Base-by-base conservation (phyloP, 495 filamentous ascomycete species). In the Cercophora newfieldiana region DNA sequence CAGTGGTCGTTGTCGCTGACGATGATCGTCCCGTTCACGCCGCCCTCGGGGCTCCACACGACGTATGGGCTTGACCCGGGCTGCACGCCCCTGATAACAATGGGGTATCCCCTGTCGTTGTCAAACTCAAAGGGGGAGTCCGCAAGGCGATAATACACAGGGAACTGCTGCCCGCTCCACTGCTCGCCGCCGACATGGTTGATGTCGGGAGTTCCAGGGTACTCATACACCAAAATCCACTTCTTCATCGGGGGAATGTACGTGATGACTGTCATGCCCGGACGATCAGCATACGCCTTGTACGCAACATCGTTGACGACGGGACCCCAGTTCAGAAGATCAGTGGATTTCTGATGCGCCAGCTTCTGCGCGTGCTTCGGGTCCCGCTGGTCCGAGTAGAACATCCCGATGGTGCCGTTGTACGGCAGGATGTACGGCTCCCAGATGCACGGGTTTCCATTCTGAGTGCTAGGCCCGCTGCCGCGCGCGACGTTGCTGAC, bases 371-470 rank as follows among this genome's bases (percentile, higher is more conserved):
- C 88, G 69, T 91, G 77, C 0, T 75, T 77, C 18, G 83, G 76
- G 69, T 91, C 89, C 33, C 89, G 81, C 67, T 90, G 88, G 71
- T 92, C 89, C 4, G 88, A 86, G 74, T 91, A 92, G 72, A 87
- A 92, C 73, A 80, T 79, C 48, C 90, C 80, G 28, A 91, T 73
- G 64, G 87, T 79, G 37, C 82, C 78, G 37, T 89, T 77, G 72
- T 86, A 72, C 0, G 73, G 61, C 77, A 90, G 72, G 19, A 91
- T 71, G 68, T 87, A 89, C 0, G 89, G 89, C 73, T 92, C 89
- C 89, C 89, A 91, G 12, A 91, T 82, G 1, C 88, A 87, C 0
- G 88, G 88, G 51, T 84, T 61, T 4, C 88, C 88, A 70, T 90
- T 90, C 59, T 82, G 76, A 0, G 90, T 88, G 29, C 77, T 69